Percentiles rank a stretch among this genome's conserved stretches.
These are phyloP conservation scores for Nicotiana sylvestris DNA, from an alignment of 257 asterid genomes.

Conservation along the genomic window DNA sequence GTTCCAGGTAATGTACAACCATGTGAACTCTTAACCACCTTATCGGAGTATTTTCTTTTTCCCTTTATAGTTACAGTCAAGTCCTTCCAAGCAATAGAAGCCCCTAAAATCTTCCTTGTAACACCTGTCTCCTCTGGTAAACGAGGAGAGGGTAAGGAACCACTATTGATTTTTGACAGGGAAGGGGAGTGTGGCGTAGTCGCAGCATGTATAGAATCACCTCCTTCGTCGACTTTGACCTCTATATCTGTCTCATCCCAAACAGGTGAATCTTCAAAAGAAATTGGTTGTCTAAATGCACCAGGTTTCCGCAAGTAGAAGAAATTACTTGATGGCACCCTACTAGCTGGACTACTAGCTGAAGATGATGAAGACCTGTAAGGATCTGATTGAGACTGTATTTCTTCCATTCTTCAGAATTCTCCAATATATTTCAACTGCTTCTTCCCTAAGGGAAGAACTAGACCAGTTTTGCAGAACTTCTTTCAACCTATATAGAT, in stretches of 20 bases:
- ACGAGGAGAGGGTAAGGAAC: constrained; percentile 77
- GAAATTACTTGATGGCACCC: constrained; percentile 93
- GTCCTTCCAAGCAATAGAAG: constrained; percentile 90
- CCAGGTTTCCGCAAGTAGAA: constrained; percentile 90
- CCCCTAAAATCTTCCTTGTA: constrained; percentile 69
- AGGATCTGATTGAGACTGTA: constrained; percentile 86
- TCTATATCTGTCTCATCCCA: constrained; percentile 91
- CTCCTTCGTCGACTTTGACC: constrained; percentile 72
- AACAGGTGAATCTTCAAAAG: constrained; percentile 93
- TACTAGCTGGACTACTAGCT: constrained; percentile 90
- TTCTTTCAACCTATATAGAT: background rate
- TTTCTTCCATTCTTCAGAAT: constrained; percentile 65
- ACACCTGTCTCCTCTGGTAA: constrained; percentile 58
- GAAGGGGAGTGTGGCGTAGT: constrained; percentile 77
- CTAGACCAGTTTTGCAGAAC: background rate
- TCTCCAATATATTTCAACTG: background rate
- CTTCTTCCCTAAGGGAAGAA: background rate
- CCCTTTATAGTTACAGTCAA: constrained; percentile 88
- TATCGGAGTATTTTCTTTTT: constrained; percentile 79
- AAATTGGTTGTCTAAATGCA: constrained; percentile 73
- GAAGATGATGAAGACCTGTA: constrained; percentile 91
- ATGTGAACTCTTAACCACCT: constrained; percentile 80
- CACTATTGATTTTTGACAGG: constrained; percentile 85
- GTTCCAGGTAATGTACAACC: constrained; percentile 93
- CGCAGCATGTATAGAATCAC: constrained; percentile 70